These are phyloP conservation scores for Exophiala viscosa DNA, from an alignment of 2,329 filamentous ascomycete genomes.

Conservation along the genomic window DNA sequence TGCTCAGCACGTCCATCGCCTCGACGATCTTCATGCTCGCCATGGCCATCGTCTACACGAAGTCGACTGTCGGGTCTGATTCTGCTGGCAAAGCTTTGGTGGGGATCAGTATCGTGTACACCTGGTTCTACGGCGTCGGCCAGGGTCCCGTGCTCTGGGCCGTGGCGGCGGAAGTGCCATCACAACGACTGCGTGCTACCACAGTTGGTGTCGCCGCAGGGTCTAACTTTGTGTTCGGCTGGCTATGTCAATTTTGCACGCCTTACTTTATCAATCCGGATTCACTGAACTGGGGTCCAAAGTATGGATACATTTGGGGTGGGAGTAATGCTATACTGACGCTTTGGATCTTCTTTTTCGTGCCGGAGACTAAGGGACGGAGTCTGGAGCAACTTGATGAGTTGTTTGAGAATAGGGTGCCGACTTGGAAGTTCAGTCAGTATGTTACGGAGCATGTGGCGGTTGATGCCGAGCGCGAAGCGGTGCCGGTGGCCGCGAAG, in stretches of 20 bases:
- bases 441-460: background rate
- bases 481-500: background rate
- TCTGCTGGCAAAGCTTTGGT: background rate
- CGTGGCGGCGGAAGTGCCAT: conserved; percentile 18
- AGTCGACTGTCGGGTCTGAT: background rate
- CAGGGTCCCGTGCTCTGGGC: background rate
- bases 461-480: background rate
- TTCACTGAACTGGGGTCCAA: background rate
- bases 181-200: conserved; percentile 33
- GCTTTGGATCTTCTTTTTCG: conserved; percentile 52
- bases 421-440: background rate
- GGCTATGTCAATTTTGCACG: conserved; percentile 31
- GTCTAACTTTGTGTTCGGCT: conserved; percentile 35
- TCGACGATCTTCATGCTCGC: background rate
- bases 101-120: background rate
- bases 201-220: conserved; percentile 34
- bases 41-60: background rate
- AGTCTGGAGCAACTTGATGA: conserved; percentile 56
- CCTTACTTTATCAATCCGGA: conserved; percentile 3
- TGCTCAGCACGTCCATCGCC: background rate
- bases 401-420: conserved; percentile 35
- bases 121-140: background rate
- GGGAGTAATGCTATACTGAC: conserved; percentile 42
- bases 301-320: conserved; percentile 20
- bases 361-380: conserved; percentile 56